phyloP scores from a whole-genome alignment of 257 asterid species.

The Osmanthus fragrans region DNA sequence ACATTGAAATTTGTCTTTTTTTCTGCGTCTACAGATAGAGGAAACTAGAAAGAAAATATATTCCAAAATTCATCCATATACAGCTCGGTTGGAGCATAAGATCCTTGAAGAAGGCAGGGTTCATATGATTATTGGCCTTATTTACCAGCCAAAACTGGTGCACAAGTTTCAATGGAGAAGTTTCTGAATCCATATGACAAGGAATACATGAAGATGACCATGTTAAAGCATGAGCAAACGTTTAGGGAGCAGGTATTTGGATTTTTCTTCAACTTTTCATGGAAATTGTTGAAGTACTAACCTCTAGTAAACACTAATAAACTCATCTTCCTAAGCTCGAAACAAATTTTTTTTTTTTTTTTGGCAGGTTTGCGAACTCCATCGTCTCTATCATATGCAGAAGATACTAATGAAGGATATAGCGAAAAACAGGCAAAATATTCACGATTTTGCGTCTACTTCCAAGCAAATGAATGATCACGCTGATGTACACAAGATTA shows the following conservation, averaged over 20 bases:
- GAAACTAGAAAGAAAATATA: not conserved
- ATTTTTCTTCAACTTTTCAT: too few species aligned
- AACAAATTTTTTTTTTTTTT: too few species aligned
- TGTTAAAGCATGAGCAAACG: constrained; percentile 54
- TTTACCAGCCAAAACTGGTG: not conserved
- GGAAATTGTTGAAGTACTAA: too few species aligned
- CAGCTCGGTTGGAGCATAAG: not conserved
- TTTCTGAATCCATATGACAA: constrained; percentile 42
- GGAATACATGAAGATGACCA: constrained; percentile 52
- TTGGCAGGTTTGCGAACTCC: constrained; percentile 49
- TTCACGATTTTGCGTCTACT: constrained; percentile 7
- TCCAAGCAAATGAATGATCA: constrained; percentile 12
- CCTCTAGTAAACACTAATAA: too few species aligned
- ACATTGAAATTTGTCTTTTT: not conserved
- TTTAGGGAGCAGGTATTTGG: constrained; percentile 48
- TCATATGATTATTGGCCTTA: not conserved
- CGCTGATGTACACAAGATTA: constrained; percentile 7
- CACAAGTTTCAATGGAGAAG: constrained; percentile 42
- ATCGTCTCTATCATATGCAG: constrained; percentile 51
- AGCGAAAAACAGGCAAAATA: constrained; percentile 2
- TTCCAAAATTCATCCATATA: too few species aligned
- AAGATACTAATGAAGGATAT: constrained; percentile 47
- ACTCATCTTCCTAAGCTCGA: too few species aligned
- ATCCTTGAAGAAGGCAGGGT: not conserved
- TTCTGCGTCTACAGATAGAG: not conserved